These are phyloP conservation scores for Phytophthora multivora DNA, from an alignment of 352 stramenopile species.

Conservation along the genomic window DNA sequence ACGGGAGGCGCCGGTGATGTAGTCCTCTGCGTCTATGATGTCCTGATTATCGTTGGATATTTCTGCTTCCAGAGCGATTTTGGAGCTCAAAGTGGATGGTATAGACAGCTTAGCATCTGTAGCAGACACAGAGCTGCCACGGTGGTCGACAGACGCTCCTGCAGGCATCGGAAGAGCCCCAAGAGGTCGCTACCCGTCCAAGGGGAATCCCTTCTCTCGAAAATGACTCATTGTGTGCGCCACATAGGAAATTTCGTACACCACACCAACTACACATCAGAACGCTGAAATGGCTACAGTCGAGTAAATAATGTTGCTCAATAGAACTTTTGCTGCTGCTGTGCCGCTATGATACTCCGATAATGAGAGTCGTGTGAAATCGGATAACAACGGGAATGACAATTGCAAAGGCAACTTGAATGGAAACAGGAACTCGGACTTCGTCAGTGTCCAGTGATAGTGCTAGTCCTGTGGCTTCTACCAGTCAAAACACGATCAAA, in stretches of 20 bases:
- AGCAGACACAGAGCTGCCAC: background rate
- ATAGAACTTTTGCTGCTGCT: too few species aligned
- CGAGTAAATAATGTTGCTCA: too few species aligned
- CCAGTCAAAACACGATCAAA: too few species aligned
- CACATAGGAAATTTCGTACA: background rate
- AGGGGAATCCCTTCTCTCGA: constrained; percentile 12
- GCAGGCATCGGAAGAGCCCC: constrained; percentile 30
- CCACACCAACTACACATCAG: too few species aligned
- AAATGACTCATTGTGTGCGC: background rate
- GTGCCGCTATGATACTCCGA: too few species aligned
- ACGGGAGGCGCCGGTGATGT: constrained; percentile 28
- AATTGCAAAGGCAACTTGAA: too few species aligned
- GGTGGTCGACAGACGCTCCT: constrained; percentile 15
- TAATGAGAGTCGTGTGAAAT: too few species aligned
- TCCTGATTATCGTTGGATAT: constrained; percentile 25
- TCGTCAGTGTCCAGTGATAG: too few species aligned
- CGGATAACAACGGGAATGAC: too few species aligned
- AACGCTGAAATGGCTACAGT: too few species aligned
- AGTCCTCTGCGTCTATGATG: constrained; percentile 25
- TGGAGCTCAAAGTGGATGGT: background rate
- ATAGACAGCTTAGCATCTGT: constrained; percentile 2
- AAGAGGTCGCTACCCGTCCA: constrained; percentile 17
- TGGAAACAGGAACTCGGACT: too few species aligned
- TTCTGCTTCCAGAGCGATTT: constrained; percentile 3
- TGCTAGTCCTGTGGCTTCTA: too few species aligned